phyloP scores from a whole-genome alignment of 805 yeast genomes.

The Yamadazyma paraphyllophila region DNA sequence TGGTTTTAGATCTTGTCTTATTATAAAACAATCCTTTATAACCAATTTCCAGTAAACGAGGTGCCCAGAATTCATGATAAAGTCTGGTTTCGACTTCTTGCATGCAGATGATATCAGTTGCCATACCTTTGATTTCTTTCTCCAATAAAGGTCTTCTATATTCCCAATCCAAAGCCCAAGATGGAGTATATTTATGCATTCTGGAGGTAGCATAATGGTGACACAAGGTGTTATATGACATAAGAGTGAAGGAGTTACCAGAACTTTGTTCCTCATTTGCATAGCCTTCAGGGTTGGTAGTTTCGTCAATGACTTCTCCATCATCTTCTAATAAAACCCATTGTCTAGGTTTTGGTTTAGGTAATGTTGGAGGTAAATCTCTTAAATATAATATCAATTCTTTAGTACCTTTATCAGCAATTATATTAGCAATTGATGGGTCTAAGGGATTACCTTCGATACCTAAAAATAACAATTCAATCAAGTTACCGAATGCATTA shows the following conservation, averaged over 20 bases:
- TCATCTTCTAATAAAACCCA: slow-evolving; percentile 81
- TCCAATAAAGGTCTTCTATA: slow-evolving; percentile 76
- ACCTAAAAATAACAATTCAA: slow-evolving; percentile 83
- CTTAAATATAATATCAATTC: slow-evolving; percentile 78
- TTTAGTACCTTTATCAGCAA: slow-evolving; percentile 81
- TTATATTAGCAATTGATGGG: slow-evolving; percentile 56
- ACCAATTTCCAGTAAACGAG: slow-evolving; percentile 67
- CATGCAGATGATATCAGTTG: slow-evolving; percentile 80
- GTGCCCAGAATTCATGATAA: slow-evolving; percentile 83
- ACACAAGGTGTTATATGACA: slow-evolving; percentile 89
- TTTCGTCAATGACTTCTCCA: slow-evolving; percentile 54
- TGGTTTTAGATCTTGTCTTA: slow-evolving; percentile 89
- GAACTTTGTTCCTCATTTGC: slow-evolving; percentile 26
- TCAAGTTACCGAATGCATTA: slow-evolving; percentile 78
- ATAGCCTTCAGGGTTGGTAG: slow-evolving; percentile 30
- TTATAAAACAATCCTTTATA: slow-evolving; percentile 81
- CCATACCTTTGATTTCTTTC: slow-evolving; percentile 63
- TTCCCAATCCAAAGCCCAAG: slow-evolving; percentile 96
- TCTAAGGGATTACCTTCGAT: slow-evolving; percentile 90
- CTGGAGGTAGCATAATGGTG: slow-evolving; percentile 93
- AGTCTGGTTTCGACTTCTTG: slow-evolving; percentile 94
- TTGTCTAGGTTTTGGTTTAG: slow-evolving; percentile 69
- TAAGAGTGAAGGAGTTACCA: slow-evolving; percentile 60
- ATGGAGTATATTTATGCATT: slow-evolving; percentile 91
- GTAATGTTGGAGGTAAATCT: slow-evolving; percentile 65